Evolutionary conservation across 768 basidiomycete species (phyloP).

Genomic region (Suillus plorans): DNA sequence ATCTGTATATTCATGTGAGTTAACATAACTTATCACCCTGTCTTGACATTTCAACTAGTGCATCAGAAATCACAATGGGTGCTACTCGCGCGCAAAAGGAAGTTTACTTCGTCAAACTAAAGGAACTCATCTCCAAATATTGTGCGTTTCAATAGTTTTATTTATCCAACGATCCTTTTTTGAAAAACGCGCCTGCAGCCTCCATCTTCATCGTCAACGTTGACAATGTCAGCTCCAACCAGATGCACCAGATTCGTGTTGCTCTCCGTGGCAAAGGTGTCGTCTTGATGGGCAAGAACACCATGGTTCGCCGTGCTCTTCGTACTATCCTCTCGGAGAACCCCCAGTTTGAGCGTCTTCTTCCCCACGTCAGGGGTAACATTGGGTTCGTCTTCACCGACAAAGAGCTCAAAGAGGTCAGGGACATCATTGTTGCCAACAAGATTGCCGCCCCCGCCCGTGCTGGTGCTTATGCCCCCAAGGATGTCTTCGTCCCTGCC

Average conservation of each 20-base stretch:
- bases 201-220: conserved; percentile 99
- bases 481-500: conserved; percentile 88
- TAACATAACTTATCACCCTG: conserved; percentile 2
- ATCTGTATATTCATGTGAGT: conserved; percentile 28
- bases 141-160: conserved; percentile 51
- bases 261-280: conserved; percentile 95
- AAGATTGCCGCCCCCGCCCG: conserved; percentile 98
- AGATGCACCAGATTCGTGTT: conserved; percentile 97
- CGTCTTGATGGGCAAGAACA: conserved; percentile 99
- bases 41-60: neutral
- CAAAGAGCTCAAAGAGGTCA: conserved; percentile 90
- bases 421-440: conserved; percentile 92
- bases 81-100: conserved; percentile 87
- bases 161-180: neutral
- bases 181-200: conserved; percentile 46
- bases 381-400: conserved; percentile 98
- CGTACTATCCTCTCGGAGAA: conserved; percentile 85
- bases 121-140: conserved; percentile 87
- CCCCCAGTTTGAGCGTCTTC: conserved; percentile 95
- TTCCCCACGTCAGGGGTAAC: conserved; percentile 95
- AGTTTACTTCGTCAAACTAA: conserved; percentile 89
- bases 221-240: conserved; percentile 99
- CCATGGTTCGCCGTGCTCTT: conserved; percentile 98
- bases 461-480: conserved; percentile 94
- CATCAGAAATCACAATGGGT: conserved; percentile 69